These are phyloP conservation scores for Tilletia horrida DNA, from an alignment of 1,284 basidiomycete species.

Conservation along the genomic window DNA sequence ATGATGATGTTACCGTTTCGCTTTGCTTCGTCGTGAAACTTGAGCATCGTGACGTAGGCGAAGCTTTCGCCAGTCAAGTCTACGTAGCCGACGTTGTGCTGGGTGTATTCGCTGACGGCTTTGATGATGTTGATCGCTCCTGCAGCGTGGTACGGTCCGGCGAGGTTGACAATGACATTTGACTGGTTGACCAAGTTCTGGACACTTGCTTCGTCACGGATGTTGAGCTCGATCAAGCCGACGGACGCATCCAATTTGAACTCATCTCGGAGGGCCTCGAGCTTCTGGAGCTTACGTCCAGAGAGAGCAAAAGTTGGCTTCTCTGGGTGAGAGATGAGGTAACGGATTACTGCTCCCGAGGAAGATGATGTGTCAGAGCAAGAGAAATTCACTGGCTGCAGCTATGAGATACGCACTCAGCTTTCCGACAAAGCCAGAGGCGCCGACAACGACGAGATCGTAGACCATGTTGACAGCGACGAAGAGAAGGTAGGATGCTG, in stretches of 20 bases:
- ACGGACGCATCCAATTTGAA: conserved; percentile 29
- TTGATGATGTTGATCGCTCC: conserved; percentile 54
- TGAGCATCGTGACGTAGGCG: conserved; percentile 60
- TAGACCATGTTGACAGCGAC: conserved; percentile 3
- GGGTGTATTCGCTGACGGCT: conserved; percentile 59
- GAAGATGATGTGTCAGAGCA: neutral
- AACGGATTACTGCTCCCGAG: conserved; percentile 22
- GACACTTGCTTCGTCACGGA: conserved; percentile 30
- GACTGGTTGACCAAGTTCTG: conserved; percentile 29
- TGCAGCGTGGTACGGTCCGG: conserved; percentile 38
- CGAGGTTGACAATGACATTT: conserved; percentile 39
- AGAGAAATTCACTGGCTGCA: neutral
- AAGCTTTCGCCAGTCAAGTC: conserved; percentile 61
- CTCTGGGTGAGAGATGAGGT: conserved; percentile 37
- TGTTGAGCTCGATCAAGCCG: conserved; percentile 35
- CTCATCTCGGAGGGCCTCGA: conserved; percentile 28
- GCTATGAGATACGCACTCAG: conserved; percentile 21
- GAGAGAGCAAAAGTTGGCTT: conserved; percentile 40
- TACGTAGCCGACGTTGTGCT: conserved; percentile 63
- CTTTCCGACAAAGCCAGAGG: conserved; percentile 49
- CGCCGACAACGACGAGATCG: conserved; percentile 39
- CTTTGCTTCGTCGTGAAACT: conserved; percentile 67
- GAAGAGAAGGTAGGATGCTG: neutral
- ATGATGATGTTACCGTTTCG: conserved; percentile 69
- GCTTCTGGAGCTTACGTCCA: conserved; percentile 36